Base-by-base conservation (phyloP, 106 monocot genomes). In the Acorus gramineus region DNA sequence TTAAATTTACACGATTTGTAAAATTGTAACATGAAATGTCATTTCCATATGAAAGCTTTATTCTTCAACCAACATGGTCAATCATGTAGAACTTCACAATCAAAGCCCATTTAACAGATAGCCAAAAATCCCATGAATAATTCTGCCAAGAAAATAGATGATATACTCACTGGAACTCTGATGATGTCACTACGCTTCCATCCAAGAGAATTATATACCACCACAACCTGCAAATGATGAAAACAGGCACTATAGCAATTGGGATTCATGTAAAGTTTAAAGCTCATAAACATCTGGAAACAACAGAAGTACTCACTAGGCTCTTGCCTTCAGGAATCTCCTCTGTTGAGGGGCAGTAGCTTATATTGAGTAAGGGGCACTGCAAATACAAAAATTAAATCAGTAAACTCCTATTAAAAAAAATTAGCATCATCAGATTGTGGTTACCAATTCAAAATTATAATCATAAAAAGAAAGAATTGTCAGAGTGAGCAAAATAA, bases 291-390 rank as follows among this genome's bases (percentile, higher is more conserved):
- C 7, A 54, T 1, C 47, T 49, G 28, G 28, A 28, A 49, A 65
- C 66, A 53, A 43, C 42, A 66, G 49, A 47, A 48, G 49, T 49
- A 72, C 66, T 69, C 69, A 84, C 87, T 59, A 85, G 85, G 71
- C 74, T 79, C 59, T 82, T 79, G 28, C 64, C 73, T 11, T 65
- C 64, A 46, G 74, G 67, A 69, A 81, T 84, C 65, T 73, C 64
- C 56, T 89, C 89, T 12, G 82, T 84, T 61, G 76, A 4, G 60
- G 89, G 89, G 50, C 89, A 89, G 65, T 85, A 89, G 67, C 85
- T 89, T 77, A 89, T 85, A 68, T 89, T 89, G 8, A 89, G 76
- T 47, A 89, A 77, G 66, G 78, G 76, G 65, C 89, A 89, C 89
- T 89, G 73, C 3, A 76, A 28, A 74, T 56, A 14, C 4, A 66